Evolutionary conservation across 177 flowering plant species (phyloP).

Genomic region (Vitis hybrid): DNA sequence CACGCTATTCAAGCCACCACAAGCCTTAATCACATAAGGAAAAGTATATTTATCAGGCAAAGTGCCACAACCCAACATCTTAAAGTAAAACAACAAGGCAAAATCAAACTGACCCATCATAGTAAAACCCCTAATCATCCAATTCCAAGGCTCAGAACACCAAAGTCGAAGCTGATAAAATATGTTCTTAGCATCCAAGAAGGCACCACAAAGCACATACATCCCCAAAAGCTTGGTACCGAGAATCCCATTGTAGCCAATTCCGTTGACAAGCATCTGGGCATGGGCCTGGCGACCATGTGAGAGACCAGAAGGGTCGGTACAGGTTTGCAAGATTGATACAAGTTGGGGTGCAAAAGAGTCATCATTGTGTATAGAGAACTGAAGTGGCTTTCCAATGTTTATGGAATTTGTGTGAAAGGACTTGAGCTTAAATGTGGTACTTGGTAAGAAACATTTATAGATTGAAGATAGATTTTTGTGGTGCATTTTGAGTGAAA

Average conservation of each 20-base stretch:
- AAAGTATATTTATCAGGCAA: constrained; percentile 83
- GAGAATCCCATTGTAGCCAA: constrained; percentile 25
- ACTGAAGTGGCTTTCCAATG: no score
- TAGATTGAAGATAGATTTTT: no score
- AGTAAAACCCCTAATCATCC: constrained; percentile 81
- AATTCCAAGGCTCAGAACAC: constrained; percentile 70
- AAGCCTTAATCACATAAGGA: constrained; percentile 75
- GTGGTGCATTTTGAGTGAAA: no score
- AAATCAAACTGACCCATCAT: constrained; percentile 48
- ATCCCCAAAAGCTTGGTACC: constrained; percentile 54
- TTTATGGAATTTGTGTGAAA: no score
- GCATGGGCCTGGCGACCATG: constrained; percentile 64
- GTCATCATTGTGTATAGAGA: constrained; percentile 1
- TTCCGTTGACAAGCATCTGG: constrained; percentile 55
- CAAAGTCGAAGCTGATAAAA: constrained; percentile 45
- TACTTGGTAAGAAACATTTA: no score
- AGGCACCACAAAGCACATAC: constrained; percentile 55
- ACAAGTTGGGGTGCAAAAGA: constrained; percentile 21
- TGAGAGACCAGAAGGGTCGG: constrained; percentile 26
- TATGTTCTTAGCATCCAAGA: constrained; percentile 43
- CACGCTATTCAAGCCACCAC: constrained; percentile 50
- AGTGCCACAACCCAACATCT: constrained; percentile 68
- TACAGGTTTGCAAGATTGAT: constrained; percentile 37
- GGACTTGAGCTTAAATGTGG: no score
- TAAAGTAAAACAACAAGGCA: constrained; percentile 66